phyloP scores from a whole-genome alignment of 2,329 filamentous ascomycete species.

The Didymella arachidicola region DNA sequence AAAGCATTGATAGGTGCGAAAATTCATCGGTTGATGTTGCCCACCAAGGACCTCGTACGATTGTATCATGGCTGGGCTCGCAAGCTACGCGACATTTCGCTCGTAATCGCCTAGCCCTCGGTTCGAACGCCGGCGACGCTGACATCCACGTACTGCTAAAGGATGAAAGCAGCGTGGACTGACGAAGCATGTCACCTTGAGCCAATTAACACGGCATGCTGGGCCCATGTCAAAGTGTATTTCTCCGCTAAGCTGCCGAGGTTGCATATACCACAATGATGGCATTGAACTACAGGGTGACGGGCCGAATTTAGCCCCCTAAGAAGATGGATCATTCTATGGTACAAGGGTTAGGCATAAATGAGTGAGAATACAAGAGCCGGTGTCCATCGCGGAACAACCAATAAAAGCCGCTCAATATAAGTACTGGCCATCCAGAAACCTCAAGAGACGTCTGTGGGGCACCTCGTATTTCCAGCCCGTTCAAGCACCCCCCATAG shows the following conservation, averaged over 20 bases:
- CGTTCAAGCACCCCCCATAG: no score
- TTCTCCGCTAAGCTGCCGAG: slow-evolving; percentile 18
- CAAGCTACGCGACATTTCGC: background rate
- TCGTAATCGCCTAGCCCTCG: background rate
- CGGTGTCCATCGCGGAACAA: no score
- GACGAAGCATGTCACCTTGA: background rate
- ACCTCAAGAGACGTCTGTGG: no score
- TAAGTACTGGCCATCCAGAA: no score
- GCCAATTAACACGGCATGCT: background rate
- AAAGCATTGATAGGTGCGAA: background rate
- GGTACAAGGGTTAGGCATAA: no score
- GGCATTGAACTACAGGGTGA: slow-evolving; percentile 6
- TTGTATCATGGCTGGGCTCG: background rate
- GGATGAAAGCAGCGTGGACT: background rate
- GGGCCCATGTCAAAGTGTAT: background rate
- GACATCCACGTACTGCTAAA: background rate
- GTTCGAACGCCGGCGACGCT: background rate
- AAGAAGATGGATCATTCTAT: slow-evolving; percentile 9
- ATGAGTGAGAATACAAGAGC: no score
- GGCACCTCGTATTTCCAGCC: no score
- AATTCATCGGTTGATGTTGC: background rate
- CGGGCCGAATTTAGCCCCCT: slow-evolving; percentile 18
- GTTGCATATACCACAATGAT: slow-evolving; percentile 7
- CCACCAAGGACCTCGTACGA: background rate
- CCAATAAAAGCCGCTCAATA: no score